Evolutionary conservation across 768 basidiomycete genomes (phyloP).

Genomic region (Paxillus rubicundulus): DNA sequence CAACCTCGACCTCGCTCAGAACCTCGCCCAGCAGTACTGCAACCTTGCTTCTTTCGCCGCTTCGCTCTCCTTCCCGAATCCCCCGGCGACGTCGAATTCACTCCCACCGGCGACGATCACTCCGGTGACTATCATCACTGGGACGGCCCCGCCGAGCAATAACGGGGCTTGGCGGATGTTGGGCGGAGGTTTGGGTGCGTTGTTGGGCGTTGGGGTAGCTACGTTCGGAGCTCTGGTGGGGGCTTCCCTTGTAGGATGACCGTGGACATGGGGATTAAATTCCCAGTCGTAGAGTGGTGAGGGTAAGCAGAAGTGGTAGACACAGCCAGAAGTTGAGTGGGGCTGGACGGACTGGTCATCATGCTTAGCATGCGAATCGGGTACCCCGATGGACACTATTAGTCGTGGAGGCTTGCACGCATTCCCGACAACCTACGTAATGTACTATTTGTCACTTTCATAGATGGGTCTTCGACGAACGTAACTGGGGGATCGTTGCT

Average conservation of each 20-base stretch:
- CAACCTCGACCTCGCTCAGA: constrained; percentile 40
- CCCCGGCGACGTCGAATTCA: constrained; percentile 6
- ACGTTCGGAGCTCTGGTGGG: not conserved
- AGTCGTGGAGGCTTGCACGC: too few species aligned
- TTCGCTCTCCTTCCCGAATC: constrained; percentile 37
- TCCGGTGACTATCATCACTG: constrained; percentile 2
- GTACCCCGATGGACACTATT: not conserved
- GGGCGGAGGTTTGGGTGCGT: not conserved
- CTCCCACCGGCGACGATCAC: constrained; percentile 1
- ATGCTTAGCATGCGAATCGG: not conserved
- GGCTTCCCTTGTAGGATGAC: not conserved
- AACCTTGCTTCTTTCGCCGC: constrained; percentile 36
- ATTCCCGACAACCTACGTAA: not conserved
- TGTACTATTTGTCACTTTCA: not conserved
- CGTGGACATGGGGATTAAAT: too few species aligned
- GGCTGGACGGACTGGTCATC: not conserved
- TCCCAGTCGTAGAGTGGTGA: too few species aligned
- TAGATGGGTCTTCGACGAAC: not conserved
- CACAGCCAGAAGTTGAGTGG: not conserved
- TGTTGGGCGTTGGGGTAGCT: not conserved
- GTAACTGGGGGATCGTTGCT: not conserved
- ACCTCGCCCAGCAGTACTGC: constrained; percentile 49
- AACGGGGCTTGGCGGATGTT: not conserved
- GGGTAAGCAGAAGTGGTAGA: not conserved
- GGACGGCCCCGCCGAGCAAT: not conserved